These are phyloP conservation scores for Leavenworthia alabamica DNA, from an alignment of 345 rosid species.

Conservation along the genomic window DNA sequence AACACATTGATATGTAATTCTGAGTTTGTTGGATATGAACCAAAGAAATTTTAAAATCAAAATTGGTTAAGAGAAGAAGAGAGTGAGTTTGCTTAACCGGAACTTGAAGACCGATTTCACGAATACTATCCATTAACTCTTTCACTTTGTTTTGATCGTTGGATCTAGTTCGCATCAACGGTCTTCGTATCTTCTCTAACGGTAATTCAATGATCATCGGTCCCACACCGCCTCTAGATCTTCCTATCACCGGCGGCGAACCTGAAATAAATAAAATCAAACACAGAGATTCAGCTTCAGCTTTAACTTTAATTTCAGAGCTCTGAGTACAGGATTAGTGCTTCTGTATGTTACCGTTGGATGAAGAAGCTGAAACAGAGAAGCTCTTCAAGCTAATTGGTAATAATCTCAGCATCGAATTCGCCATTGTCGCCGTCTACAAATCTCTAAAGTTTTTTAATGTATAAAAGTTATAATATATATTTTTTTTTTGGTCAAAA, in stretches of 20 bases:
- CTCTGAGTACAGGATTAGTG: not conserved
- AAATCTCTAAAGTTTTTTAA: no score
- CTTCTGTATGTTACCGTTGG: constrained; percentile 40
- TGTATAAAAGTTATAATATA: no score
- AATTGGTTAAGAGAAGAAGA: not conserved
- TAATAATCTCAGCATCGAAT: constrained; percentile 37
- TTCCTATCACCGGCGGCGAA: constrained; percentile 30
- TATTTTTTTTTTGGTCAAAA: no score
- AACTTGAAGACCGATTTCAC: constrained; percentile 80
- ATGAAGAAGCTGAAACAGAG: constrained; percentile 54
- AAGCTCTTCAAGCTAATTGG: constrained; percentile 45
- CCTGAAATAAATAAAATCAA: constrained; percentile 1
- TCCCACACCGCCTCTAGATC: constrained; percentile 37
- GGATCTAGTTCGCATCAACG: constrained; percentile 74
- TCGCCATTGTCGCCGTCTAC: constrained; percentile 50
- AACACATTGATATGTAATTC: not conserved
- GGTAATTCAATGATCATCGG: constrained; percentile 70
- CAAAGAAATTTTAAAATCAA: not conserved
- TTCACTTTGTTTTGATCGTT: constrained; percentile 76
- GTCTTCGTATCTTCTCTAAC: constrained; percentile 69
- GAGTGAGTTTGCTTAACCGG: constrained; percentile 41
- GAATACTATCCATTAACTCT: constrained; percentile 79
- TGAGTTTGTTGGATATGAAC: not conserved
- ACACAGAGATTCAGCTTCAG: not conserved
- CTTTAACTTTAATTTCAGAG: not conserved